Percentiles rank a stretch among this genome's conserved stretches.
These are phyloP conservation scores for Panicum hallii DNA, from an alignment of 202 grass and related monocot species.

Conservation along the genomic window DNA sequence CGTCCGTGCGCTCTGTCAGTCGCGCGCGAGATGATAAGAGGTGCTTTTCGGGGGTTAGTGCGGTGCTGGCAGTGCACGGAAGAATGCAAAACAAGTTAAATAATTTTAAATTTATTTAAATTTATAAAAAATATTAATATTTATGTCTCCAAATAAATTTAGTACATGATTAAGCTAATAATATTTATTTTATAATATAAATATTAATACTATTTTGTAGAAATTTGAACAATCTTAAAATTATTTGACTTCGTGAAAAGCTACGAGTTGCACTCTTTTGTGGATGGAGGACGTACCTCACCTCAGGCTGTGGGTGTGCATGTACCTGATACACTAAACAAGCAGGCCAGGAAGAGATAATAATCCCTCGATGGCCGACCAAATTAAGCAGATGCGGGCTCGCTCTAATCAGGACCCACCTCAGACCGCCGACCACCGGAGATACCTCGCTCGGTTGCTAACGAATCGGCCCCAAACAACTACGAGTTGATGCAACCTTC, in stretches of 20 bases:
- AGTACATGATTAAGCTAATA: too few relatives aligned
- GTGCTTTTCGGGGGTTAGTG: slow-evolving; percentile 28
- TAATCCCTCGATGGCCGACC: not conserved
- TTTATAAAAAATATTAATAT: too few relatives aligned
- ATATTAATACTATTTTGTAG: too few relatives aligned
- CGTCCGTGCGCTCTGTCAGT: not conserved
- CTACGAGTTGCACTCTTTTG: too few relatives aligned
- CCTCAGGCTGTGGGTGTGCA: not conserved
- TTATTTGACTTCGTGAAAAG: too few relatives aligned
- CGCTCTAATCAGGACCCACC: not conserved
- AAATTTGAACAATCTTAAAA: too few relatives aligned
- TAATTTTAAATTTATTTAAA: too few relatives aligned
- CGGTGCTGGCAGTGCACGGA: not conserved
- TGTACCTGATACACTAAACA: not conserved
- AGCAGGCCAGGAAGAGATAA: not conserved
- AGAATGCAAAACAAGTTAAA: too few relatives aligned
- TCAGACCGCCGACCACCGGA: not conserved
- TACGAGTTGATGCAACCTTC: not conserved
- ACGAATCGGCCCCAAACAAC: not conserved
- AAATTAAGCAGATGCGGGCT: not conserved
- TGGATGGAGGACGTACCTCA: not conserved
- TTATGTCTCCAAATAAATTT: too few relatives aligned
- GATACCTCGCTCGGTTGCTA: not conserved
- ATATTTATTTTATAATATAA: too few relatives aligned
- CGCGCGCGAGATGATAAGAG: not conserved